Evolutionary conservation across 805 yeast genomes (phyloP).

Genomic region (Ogataea sp.): DNA sequence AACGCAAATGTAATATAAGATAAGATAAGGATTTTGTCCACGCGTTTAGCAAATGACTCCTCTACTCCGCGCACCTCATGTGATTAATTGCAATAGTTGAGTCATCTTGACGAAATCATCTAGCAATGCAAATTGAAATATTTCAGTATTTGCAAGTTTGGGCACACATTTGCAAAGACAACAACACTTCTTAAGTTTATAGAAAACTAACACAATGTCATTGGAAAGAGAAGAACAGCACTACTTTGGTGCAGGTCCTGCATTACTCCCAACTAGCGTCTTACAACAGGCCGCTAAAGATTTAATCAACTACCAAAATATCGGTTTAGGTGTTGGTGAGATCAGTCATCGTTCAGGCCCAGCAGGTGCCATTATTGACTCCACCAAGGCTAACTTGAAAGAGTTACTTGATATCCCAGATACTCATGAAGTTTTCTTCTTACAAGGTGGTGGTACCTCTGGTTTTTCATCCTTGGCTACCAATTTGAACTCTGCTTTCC

Average conservation of each 20-base stretch:
- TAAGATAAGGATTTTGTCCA: too few species aligned
- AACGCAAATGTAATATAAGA: too few species aligned
- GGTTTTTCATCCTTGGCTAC: slow-evolving; percentile 87
- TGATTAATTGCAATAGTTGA: background rate
- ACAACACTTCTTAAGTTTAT: too few species aligned
- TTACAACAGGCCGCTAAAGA: slow-evolving; percentile 85
- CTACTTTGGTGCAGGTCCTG: slow-evolving; percentile 99
- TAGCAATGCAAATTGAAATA: too few species aligned
- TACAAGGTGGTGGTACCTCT: slow-evolving; percentile 98
- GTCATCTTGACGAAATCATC: too few species aligned
- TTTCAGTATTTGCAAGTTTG: too few species aligned
- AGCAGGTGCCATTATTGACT: slow-evolving; percentile 70
- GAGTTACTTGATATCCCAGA: slow-evolving; percentile 74
- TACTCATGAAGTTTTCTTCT: slow-evolving; percentile 86
- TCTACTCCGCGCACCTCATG: background rate
- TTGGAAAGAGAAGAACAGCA: slow-evolving; percentile 62
- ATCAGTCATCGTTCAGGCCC: slow-evolving; percentile 90
- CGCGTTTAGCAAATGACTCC: background rate
- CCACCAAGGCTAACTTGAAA: slow-evolving; percentile 59
- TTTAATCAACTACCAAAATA: slow-evolving; percentile 57
- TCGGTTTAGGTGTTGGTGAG: slow-evolving; percentile 89
- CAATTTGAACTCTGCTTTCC: slow-evolving; percentile 66
- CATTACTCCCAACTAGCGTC: slow-evolving; percentile 76
- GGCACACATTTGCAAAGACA: too few species aligned
- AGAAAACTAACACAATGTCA: slow-evolving; percentile 19